phyloP scores from a whole-genome alignment of 176 grass and related monocot genomes.

The Cenchrus fungigraminus region DNA sequence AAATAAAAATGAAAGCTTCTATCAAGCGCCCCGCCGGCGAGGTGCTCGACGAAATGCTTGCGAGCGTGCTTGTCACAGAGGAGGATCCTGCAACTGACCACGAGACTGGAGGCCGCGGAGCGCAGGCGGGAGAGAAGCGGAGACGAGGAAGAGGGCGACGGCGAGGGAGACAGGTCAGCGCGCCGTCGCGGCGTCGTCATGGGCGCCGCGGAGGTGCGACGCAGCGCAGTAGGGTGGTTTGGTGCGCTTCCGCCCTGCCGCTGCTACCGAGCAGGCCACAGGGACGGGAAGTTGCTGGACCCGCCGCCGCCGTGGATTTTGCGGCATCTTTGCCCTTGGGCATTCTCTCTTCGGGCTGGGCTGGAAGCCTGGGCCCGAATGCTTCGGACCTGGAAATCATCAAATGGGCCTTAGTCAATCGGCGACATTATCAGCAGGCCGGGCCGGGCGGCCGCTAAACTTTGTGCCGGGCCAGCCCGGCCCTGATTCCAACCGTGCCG shows the following conservation, averaged over 20 bases:
- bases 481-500: no score
- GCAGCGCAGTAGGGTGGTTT: background rate
- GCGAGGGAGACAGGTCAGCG: conserved; percentile 34
- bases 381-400: no score
- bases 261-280: no score
- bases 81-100: conserved; percentile 41
- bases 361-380: no score
- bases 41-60: conserved; percentile 61
- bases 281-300: background rate
- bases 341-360: no score
- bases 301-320: background rate
- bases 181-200: conserved; percentile 52
- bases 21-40: background rate
- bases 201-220: background rate
- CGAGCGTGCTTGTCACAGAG: background rate
- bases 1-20: background rate
- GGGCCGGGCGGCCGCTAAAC: no score
- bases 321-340: no score
- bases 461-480: no score
- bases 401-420: no score
- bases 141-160: conserved; percentile 14
- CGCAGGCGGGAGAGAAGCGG: conserved; percentile 43
- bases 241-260: background rate
- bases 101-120: conserved; percentile 40
- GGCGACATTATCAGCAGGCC: no score